These are phyloP conservation scores for Xylariomycetidae sp. DNA, from an alignment of 2,329 filamentous ascomycete species.

Conservation along the genomic window DNA sequence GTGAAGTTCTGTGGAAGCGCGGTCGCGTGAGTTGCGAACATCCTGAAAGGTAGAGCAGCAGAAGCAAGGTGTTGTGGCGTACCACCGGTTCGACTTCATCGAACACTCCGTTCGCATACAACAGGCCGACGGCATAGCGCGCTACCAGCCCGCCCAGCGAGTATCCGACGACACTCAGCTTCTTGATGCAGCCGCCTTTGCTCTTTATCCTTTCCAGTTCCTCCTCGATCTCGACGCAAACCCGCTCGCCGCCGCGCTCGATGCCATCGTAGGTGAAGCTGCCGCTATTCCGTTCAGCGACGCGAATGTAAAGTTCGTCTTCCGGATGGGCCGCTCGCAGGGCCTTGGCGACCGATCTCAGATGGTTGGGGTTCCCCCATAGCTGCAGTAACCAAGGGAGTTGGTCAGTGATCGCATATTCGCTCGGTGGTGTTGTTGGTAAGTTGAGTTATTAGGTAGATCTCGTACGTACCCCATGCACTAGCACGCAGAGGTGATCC, in stretches of 20 bases:
- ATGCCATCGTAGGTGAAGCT: constrained; percentile 68
- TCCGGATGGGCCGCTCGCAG: constrained; percentile 55
- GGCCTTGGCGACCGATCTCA: constrained; percentile 60
- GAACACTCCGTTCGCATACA: constrained; percentile 75
- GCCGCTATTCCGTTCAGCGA: constrained; percentile 67
- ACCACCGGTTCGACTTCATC: constrained; percentile 74
- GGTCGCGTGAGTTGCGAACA: constrained; percentile 5
- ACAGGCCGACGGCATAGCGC: constrained; percentile 77
- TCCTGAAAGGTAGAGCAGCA: not conserved
- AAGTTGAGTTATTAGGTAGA: not conserved
- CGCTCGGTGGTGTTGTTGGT: no score
- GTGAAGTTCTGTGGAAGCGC: constrained; percentile 73
- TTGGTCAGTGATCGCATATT: no score
- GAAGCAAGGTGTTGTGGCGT: constrained; percentile 17
- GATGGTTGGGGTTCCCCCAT: constrained; percentile 74
- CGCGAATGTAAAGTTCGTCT: constrained; percentile 62
- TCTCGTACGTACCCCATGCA: constrained; percentile 59
- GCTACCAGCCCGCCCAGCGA: constrained; percentile 83
- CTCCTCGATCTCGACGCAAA: constrained; percentile 62
- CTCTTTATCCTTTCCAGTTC: constrained; percentile 50
- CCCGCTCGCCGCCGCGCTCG: constrained; percentile 60
- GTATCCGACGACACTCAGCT: constrained; percentile 84
- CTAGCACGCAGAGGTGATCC: constrained; percentile 69
- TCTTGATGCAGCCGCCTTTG: constrained; percentile 65
- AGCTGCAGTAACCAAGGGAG: no score